Evolutionary conservation across 1,139 yeast genomes (phyloP).

Genomic region (Taiozyma onychis): DNA sequence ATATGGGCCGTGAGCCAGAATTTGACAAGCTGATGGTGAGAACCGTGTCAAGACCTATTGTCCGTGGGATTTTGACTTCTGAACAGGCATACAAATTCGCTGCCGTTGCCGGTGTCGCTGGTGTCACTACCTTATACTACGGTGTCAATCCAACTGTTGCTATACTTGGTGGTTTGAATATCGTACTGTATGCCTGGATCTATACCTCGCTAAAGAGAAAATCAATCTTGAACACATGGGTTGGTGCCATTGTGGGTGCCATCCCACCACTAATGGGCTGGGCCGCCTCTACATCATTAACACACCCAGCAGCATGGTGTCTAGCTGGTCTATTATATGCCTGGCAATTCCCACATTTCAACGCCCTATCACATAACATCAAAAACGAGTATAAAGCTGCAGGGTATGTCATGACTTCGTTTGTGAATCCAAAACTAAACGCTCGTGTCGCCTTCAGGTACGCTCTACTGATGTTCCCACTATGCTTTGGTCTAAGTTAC

Average conservation of each 20-base stretch:
- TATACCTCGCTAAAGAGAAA: conserved; percentile 87
- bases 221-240: conserved; percentile 92
- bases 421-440: conserved; percentile 84
- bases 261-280: conserved; percentile 99
- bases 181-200: conserved; percentile 78
- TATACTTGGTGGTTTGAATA: conserved; percentile 66
- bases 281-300: conserved; percentile 86
- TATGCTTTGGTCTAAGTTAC: conserved; percentile 79
- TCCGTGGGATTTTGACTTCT: conserved; percentile 72
- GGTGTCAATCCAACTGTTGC: conserved; percentile 92
- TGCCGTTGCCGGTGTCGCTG: conserved; percentile 61
- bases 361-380: conserved; percentile 82
- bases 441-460: conserved; percentile 92
- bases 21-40: conserved; percentile 86
- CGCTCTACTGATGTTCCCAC: conserved; percentile 85
- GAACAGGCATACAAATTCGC: conserved; percentile 80
- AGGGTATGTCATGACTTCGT: conserved; percentile 95
- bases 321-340: conserved; percentile 86
- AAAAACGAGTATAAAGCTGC: conserved; percentile 86
- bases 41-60: conserved; percentile 88
- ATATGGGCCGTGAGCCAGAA: conserved; percentile 94
- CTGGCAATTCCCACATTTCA: conserved; percentile 99
- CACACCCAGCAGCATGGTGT: conserved; percentile 94
- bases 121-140: conserved; percentile 58
- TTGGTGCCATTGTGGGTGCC: conserved; percentile 97